phyloP scores from a whole-genome alignment of 1,284 basidiomycete genomes.

The Vanrija sp. region DNA sequence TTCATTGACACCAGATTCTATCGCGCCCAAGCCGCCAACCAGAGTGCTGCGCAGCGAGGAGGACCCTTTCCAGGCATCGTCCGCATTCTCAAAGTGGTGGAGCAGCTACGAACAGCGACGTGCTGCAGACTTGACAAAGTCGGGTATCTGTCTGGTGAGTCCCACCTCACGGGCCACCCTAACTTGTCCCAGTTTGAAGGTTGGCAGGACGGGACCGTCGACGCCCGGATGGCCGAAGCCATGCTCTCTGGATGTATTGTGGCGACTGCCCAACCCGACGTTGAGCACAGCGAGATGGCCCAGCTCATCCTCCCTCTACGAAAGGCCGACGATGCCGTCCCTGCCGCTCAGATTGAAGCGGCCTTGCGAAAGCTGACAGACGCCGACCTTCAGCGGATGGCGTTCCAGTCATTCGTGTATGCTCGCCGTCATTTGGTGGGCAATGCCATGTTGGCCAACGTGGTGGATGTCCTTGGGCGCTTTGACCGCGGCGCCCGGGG shows the following conservation, averaged over 20 bases:
- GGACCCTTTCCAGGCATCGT: slow-evolving; percentile 13
- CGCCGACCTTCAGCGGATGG: neutral
- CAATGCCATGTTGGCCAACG: neutral
- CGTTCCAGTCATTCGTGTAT: slow-evolving; percentile 1
- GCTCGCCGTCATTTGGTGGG: slow-evolving; percentile 1
- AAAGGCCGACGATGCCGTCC: neutral
- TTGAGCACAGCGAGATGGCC: slow-evolving; percentile 21
- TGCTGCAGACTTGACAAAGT: slow-evolving; percentile 20
- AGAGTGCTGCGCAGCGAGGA: slow-evolving; percentile 1
- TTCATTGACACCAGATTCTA: neutral
- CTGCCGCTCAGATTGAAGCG: neutral
- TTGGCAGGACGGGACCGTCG: slow-evolving; percentile 28
- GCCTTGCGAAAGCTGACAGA: neutral
- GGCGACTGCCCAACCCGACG: slow-evolving; percentile 27
- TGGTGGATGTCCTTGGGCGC: neutral
- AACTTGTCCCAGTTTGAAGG: slow-evolving; percentile 26
- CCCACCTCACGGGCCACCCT: too few species aligned
- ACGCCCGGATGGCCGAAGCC: slow-evolving; percentile 31
- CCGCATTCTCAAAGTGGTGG: slow-evolving; percentile 24
- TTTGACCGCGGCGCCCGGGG: slow-evolving; percentile 2
- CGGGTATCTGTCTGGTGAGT: slow-evolving; percentile 35
- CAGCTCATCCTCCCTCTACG: slow-evolving; percentile 1
- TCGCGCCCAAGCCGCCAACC: slow-evolving; percentile 4
- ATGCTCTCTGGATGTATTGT: slow-evolving; percentile 41
- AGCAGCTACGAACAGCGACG: slow-evolving; percentile 16